Conservation (phyloP, 768 basidiomycete genomes). For the Tulasnella sp. region DNA sequence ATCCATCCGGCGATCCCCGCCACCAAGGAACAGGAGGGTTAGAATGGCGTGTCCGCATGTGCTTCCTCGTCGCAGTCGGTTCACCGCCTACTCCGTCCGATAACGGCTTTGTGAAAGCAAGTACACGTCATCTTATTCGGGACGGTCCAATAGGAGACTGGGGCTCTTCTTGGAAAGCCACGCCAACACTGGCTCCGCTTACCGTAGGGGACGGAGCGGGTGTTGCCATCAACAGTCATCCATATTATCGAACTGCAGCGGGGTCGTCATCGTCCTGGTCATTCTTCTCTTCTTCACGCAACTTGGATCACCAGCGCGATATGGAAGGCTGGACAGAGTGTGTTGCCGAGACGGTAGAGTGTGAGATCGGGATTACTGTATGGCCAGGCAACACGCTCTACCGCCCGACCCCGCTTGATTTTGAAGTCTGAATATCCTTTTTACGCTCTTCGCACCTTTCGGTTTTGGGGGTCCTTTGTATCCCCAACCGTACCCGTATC, state of each 20-base stretch:
- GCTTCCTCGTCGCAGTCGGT: conserved; percentile 71
- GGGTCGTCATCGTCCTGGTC: conserved; percentile 2
- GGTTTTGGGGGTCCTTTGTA: not conserved
- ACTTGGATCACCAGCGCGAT: conserved; percentile 12
- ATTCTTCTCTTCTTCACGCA: not conserved
- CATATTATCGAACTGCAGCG: not conserved
- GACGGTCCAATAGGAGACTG: conserved; percentile 61
- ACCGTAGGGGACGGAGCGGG: conserved; percentile 50
- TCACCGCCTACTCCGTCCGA: conserved; percentile 30
- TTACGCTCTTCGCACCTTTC: not conserved
- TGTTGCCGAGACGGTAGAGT: conserved; percentile 81
- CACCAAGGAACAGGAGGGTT: conserved; percentile 53
- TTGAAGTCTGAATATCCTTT: conserved; percentile 14
- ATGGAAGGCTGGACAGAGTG: conserved; percentile 41
- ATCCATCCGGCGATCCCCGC: conserved; percentile 36
- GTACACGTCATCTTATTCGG: conserved; percentile 43
- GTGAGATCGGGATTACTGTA: conserved; percentile 81
- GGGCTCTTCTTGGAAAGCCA: conserved; percentile 61
- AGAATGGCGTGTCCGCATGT: conserved; percentile 82
- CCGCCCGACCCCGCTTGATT: conserved; percentile 21
- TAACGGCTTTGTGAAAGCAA: conserved; percentile 43
- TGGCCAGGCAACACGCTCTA: conserved; percentile 88
- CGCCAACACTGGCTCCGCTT: conserved; percentile 49
- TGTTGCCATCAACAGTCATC: conserved; percentile 1
- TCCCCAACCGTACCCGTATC: not conserved